These are phyloP conservation scores for Theobroma cacao DNA, from an alignment of 345 rosid species.

Conservation along the genomic window DNA sequence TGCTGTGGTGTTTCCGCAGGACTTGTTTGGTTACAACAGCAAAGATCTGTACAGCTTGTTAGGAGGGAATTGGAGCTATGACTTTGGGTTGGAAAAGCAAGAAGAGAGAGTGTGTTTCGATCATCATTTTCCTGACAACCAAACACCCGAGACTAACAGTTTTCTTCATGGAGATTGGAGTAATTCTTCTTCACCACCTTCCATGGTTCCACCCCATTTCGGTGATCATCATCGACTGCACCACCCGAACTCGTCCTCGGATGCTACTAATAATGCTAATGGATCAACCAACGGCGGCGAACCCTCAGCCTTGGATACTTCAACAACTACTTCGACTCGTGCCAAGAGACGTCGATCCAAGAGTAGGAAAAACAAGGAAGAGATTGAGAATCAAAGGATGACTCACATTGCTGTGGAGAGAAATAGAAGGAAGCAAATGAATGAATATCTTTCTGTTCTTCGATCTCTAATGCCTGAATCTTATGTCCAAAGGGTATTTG, in stretches of 20 bases:
- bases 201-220: constrained; percentile 16
- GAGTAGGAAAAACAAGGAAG: constrained; percentile 70
- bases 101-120: constrained; percentile 26
- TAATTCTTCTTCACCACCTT: constrained; percentile 27
- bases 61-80: constrained; percentile 37
- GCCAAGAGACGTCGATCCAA: constrained; percentile 62
- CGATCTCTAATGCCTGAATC: constrained; percentile 88
- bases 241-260: constrained; percentile 23
- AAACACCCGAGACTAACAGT: constrained; percentile 13
- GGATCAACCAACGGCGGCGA: not conserved
- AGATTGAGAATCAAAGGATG: constrained; percentile 89
- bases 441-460: constrained; percentile 73
- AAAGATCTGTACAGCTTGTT: constrained; percentile 48
- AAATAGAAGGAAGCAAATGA: constrained; percentile 93
- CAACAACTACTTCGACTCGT: constrained; percentile 24
- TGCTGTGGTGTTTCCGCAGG: constrained; percentile 56
- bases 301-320: constrained; percentile 12
- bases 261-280: constrained; percentile 2
- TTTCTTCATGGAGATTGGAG: constrained; percentile 28
- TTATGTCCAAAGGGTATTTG: constrained; percentile 72
- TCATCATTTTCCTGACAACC: constrained; percentile 41
- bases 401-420: constrained; percentile 98
- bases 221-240: constrained; percentile 18
- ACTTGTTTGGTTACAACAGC: constrained; percentile 34
- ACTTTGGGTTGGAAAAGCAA: constrained; percentile 17